Evolutionary conservation across 768 basidiomycete species (phyloP), one percentile per base, ranked within the genome.

Genomic region (Suillus alpinus): DNA sequence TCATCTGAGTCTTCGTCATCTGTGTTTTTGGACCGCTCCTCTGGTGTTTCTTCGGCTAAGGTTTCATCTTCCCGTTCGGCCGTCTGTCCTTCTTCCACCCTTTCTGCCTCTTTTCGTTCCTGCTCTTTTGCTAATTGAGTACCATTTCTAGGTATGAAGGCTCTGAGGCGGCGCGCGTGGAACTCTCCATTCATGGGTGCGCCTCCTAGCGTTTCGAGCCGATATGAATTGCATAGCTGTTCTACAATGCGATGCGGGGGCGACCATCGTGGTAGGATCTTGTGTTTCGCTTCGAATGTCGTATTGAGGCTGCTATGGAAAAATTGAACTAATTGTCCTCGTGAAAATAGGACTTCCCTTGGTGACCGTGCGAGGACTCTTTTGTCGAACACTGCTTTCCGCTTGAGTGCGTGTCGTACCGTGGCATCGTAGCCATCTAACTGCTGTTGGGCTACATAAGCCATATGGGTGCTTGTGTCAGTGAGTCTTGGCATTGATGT

Each of bases 191-290:
- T 9, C 0, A 63, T 40, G 2, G 62, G 53, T 6, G 44, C n/a
- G 1, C 72, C 71, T 1, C 67, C 57, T 6, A 72, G 8, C 0
- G 62, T 71, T 40, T 68, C 66, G 2, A 71, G 58, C 0, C 12
- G 51, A 61, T 73, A 71, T 0, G 69, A 72, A 50, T 72, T 73
- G 3, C 46, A 34, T 0, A 23, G 20, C 1, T 65, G 29, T 0
- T 56, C 20, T 12, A 49, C n/a, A 12, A 76, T 60, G 0, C 63
- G 44, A 12, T 52, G 46, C 4, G 75, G 75, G 12, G 61, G 59
- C 1, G 74, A 76, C 74, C 73, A 77, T 16, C 62, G 70, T 1
- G 70, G 71, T 3, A 67, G 51, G 3, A 78, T 59, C 55, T 78
- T 78, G 13, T 65, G 36, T 4, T 66, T 57, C 1, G 68, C 68